phyloP scores from a whole-genome alignment of 257 asterid species.

The Salvia splendens region DNA sequence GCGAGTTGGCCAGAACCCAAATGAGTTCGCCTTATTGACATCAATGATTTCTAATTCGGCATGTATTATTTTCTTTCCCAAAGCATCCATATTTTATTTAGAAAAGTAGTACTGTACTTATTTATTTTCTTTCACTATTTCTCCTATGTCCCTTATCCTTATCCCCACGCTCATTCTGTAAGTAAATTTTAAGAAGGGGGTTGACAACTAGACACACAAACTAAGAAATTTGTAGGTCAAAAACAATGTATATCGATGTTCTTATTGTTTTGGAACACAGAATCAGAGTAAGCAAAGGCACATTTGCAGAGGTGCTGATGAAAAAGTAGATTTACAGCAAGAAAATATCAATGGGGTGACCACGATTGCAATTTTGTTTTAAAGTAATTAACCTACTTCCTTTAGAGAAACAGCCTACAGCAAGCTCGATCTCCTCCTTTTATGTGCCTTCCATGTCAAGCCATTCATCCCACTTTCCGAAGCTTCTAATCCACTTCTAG shows the following conservation, averaged over 20 bases:
- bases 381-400: slow-evolving; percentile 29
- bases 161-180: too few species aligned
- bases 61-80: too few species aligned
- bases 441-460: slow-evolving; percentile 73
- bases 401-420: slow-evolving; percentile 6
- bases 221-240: not conserved
- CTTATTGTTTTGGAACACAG: not conserved
- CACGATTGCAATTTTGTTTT: slow-evolving; percentile 1
- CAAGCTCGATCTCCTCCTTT: slow-evolving; percentile 85
- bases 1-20: too few species aligned
- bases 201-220: not conserved
- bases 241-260: not conserved
- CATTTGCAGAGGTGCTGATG: slow-evolving; percentile 25
- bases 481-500: slow-evolving; percentile 43
- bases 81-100: too few species aligned
- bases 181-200: not conserved
- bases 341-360: slow-evolving; percentile 14
- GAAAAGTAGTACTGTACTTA: too few species aligned
- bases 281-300: too few species aligned
- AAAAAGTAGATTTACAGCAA: slow-evolving; percentile 20
- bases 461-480: slow-evolving; percentile 49
- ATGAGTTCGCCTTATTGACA: too few species aligned
- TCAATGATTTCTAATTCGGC: too few species aligned
- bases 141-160: too few species aligned
- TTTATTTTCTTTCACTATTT: too few species aligned